Conservation (phyloP, 306 rosid genomes). For the Lotus japonicus region DNA sequence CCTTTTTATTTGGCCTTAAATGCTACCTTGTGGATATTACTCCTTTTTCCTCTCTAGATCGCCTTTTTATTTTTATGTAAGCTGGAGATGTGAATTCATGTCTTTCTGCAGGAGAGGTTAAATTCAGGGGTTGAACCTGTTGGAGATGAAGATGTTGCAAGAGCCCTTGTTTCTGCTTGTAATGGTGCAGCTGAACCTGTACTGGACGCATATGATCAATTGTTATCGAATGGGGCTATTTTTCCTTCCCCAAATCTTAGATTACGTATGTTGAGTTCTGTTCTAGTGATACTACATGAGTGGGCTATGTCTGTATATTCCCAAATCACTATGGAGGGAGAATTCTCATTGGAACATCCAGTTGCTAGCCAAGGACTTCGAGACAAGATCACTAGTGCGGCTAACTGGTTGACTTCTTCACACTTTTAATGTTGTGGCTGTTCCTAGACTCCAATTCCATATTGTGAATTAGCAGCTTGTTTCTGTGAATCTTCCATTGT, state of each 20-base stretch:
- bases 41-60: not conserved
- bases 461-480: no score
- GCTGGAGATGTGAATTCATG: not conserved
- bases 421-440: conserved; percentile 18
- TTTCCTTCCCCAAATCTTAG: conserved; percentile 84
- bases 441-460: no score
- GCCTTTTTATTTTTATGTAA: not conserved
- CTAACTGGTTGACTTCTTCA: conserved; percentile 64
- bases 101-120: conserved; percentile 66
- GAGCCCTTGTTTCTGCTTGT: conserved; percentile 89
- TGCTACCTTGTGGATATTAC: not conserved
- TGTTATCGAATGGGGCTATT: conserved; percentile 78
- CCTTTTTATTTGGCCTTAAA: not conserved
- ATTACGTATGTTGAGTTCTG: conserved; percentile 86
- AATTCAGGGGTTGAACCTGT: conserved; percentile 68
- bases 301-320: conserved; percentile 86
- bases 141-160: conserved; percentile 93
- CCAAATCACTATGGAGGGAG: conserved; percentile 77
- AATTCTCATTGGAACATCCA: conserved; percentile 63
- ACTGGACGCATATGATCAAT: conserved; percentile 76
- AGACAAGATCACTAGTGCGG: conserved; percentile 84
- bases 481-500: no score
- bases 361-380: conserved; percentile 75
- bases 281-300: conserved; percentile 79
- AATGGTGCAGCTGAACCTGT: conserved; percentile 96